phyloP scores from a whole-genome alignment of 2,329 filamentous ascomycete species.

The Diaporthe caulivora region DNA sequence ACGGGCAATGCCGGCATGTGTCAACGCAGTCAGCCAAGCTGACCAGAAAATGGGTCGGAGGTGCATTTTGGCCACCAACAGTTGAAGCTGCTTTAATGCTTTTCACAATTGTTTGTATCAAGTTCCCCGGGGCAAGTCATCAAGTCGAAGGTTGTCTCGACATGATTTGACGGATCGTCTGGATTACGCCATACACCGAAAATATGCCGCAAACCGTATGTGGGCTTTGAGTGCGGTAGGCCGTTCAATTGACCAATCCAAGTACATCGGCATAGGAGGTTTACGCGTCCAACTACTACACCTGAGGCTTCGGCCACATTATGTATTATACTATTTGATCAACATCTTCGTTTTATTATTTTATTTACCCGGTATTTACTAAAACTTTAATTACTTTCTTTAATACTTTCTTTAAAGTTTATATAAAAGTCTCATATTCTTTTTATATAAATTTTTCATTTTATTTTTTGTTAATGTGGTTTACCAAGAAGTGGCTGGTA shows the following conservation, averaged over 20 bases:
- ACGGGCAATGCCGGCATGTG: background rate
- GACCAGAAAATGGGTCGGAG: constrained; percentile 2
- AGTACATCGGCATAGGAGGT: background rate
- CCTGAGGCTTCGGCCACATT: too few relatives aligned
- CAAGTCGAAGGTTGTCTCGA: background rate
- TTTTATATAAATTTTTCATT: too few relatives aligned
- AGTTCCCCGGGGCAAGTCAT: background rate
- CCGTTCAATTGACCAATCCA: background rate
- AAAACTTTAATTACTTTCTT: too few relatives aligned
- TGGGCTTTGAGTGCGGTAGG: constrained; percentile 7
- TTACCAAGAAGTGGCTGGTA: too few relatives aligned
- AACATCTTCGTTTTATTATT: too few relatives aligned
- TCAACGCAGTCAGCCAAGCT: constrained; percentile 20
- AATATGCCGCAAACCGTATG: constrained; percentile 18
- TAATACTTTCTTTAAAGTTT: too few relatives aligned
- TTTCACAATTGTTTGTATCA: background rate
- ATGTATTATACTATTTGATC: too few relatives aligned
- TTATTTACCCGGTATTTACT: too few relatives aligned
- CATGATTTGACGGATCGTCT: background rate
- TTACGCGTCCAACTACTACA: too few relatives aligned
- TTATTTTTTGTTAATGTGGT: too few relatives aligned
- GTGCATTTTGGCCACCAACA: constrained; percentile 13
- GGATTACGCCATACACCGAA: constrained; percentile 23
- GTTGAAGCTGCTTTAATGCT: too few relatives aligned
- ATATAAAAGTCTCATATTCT: too few relatives aligned